These are phyloP conservation scores for Dothiorella sarmentorum DNA, from an alignment of 2,329 filamentous ascomycete species.

Conservation along the genomic window DNA sequence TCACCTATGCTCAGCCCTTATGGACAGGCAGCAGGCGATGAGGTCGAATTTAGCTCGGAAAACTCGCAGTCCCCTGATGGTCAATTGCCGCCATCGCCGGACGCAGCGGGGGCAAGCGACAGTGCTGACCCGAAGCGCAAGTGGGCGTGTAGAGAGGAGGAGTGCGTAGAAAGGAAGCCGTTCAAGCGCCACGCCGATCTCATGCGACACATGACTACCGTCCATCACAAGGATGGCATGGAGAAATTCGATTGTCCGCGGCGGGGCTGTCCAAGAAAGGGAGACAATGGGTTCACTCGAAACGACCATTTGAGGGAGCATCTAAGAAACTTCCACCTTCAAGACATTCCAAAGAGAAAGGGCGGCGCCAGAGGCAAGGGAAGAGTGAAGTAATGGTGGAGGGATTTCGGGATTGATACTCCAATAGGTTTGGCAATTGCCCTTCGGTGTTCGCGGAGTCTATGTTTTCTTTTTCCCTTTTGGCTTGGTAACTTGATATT, in stretches of 20 bases:
- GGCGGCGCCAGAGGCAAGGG: not conserved
- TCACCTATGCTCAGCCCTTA: not conserved
- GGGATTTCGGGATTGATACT: not conserved
- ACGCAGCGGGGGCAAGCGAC: not conserved
- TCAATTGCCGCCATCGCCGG: not conserved
- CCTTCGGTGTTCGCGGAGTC: not conserved
- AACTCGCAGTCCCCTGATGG: not conserved
- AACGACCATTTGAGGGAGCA: conserved; percentile 59
- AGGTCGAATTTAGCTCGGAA: not conserved
- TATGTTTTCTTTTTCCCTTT: no score
- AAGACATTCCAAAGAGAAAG: conserved; percentile 41
- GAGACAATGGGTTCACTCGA: conserved; percentile 49
- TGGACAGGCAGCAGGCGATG: not conserved
- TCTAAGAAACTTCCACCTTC: conserved; percentile 53
- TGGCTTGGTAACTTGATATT: not conserved
- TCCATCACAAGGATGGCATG: not conserved
- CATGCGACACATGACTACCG: conserved; percentile 6
- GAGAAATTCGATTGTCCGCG: not conserved
- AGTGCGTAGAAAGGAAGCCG: not conserved
- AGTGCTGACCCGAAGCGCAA: not conserved
- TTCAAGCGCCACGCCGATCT: conserved; percentile 13
- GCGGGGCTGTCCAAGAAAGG: not conserved
- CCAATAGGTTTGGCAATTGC: not conserved
- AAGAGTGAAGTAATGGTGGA: not conserved
- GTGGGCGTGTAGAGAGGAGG: not conserved